A percentile compares a stretch with the other conserved stretches of the same genome.
phyloP scores from a whole-genome alignment of 2,329 filamentous ascomycete species.

The Ceratocystis albifundus region DNA sequence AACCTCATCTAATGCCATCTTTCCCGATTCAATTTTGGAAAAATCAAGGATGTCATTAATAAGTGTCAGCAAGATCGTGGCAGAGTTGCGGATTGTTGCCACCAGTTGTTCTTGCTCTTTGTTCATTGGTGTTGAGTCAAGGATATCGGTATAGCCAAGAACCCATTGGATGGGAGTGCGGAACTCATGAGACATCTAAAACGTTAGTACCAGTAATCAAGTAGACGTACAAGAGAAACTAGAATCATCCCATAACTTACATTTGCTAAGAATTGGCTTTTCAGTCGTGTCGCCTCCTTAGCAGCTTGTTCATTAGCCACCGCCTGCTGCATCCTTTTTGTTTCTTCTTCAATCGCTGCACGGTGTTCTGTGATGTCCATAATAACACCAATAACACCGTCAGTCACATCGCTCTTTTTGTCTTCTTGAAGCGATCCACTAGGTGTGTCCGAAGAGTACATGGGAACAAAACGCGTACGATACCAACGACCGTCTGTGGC shows the following conservation, averaged over 20 bases:
- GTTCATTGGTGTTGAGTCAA: conserved; percentile 55
- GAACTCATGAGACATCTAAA: conserved; percentile 68
- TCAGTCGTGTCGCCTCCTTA: conserved; percentile 68
- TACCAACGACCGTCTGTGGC: conserved; percentile 50
- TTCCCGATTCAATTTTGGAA: conserved; percentile 71
- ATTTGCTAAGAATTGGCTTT: conserved; percentile 67
- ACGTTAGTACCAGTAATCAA: neutral
- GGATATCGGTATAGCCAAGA: conserved; percentile 65
- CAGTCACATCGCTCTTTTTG: conserved; percentile 38
- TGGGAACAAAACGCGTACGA: conserved; percentile 58
- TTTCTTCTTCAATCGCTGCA: conserved; percentile 49
- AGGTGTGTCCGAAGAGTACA: conserved; percentile 34
- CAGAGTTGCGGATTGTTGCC: conserved; percentile 67
- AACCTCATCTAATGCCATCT: conserved; percentile 67
- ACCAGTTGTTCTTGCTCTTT: conserved; percentile 64
- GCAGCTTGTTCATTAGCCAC: conserved; percentile 66
- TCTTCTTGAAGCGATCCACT: conserved; percentile 11
- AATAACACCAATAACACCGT: conserved; percentile 66
- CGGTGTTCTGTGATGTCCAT: conserved; percentile 69
- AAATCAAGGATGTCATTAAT: conserved; percentile 90
- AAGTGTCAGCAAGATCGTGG: conserved; percentile 69
- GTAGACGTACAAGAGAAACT: neutral
- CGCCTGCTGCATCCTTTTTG: conserved; percentile 56
- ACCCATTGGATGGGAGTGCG: conserved; percentile 69
- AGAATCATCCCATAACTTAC: conserved; percentile 27